Evolutionary conservation across 805 yeast genomes (phyloP), one percentile per base, ranked within the genome.

Genomic region (Hyphopichia homilentoma): DNA sequence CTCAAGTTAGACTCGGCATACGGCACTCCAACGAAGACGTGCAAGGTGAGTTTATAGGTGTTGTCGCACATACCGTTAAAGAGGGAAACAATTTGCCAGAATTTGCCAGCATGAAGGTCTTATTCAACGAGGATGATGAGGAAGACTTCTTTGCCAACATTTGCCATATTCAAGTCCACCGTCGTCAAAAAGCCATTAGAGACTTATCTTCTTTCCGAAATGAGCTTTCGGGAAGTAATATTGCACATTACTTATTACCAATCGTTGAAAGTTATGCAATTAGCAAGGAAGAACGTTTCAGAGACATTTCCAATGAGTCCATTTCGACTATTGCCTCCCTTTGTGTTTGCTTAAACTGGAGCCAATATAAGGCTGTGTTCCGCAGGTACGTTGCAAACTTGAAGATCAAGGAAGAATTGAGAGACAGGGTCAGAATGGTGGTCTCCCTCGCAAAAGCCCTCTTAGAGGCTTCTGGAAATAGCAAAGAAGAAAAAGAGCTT

Each of bases 161-260:
- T 29, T 73, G 71, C 38, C 96, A 90, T 54, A 79, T 90, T 22
- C 98, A 90, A 61, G 47, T 82, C 7, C 87, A 82, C 49, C 77
- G 95, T 60, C 81, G 96, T 46, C 88, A 84, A 54, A 73, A 88
- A 47, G 95, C 97, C 0, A 69, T 90, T 15, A 73, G 77, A 47
- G 71, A 84, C 37, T 58, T 89, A 18, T 70, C 71, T 7, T 77
- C 68, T 4, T 47, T 69, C 26, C 72, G 77, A 5, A 36, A 54
- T 14, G 42, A 63, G 5, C 55, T 89, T 5, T 56, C 74, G 0
- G 75, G 75, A 16, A 59, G 64, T 22, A 80, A 78, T 44, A 75
- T 90, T 33, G 72, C 95, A 0, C 93, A 85, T 48, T 88, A 82
- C 52, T 48, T 93, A 26, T 59, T 93, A 35, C 97, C 98, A 4